Evolutionary conservation across 2,329 filamentous ascomycete genomes (phyloP).

Genomic region (Hysterium pulicare): DNA sequence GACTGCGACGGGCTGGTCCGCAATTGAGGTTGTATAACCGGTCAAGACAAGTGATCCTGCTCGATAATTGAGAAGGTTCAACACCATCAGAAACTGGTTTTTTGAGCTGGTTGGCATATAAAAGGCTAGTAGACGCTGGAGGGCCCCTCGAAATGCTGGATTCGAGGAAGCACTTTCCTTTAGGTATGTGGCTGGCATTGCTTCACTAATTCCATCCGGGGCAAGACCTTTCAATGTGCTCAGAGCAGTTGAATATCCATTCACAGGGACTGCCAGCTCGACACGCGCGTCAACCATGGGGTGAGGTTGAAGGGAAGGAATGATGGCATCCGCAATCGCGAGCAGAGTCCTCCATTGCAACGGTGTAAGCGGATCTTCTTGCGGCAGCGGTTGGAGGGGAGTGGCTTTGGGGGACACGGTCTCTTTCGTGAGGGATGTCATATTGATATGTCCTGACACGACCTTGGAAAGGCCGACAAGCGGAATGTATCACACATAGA

Average conservation of each 20-base stretch:
- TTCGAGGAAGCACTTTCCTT: slow-evolving; percentile 51
- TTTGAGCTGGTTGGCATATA: slow-evolving; percentile 54
- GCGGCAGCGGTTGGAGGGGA: slow-evolving; percentile 47
- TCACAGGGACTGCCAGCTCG: slow-evolving; percentile 49
- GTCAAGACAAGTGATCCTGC: slow-evolving; percentile 64
- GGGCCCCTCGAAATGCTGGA: slow-evolving; percentile 51
- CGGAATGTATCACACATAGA: neutral
- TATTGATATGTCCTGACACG: no score
- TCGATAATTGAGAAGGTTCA: slow-evolving; percentile 49
- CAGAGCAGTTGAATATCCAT: slow-evolving; percentile 50
- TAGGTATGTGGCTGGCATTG: slow-evolving; percentile 52
- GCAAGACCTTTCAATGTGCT: slow-evolving; percentile 24
- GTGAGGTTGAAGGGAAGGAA: slow-evolving; percentile 56
- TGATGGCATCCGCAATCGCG: slow-evolving; percentile 55
- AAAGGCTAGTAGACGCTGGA: slow-evolving; percentile 48
- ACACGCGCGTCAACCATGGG: slow-evolving; percentile 31
- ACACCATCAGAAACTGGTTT: slow-evolving; percentile 21
- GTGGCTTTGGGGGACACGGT: slow-evolving; percentile 33
- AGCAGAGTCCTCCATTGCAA: slow-evolving; percentile 59
- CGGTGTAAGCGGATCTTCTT: slow-evolving; percentile 48
- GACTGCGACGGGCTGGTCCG: slow-evolving; percentile 57
- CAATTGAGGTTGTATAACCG: slow-evolving; percentile 61
- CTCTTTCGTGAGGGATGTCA: slow-evolving; percentile 23
- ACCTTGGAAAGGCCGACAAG: no score
- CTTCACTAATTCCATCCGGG: slow-evolving; percentile 35